A percentile compares a stretch with the other conserved stretches of the same genome.
These are phyloP conservation scores for Saturnispora serradocipensis DNA, from an alignment of 805 yeast species.

Conservation along the genomic window DNA sequence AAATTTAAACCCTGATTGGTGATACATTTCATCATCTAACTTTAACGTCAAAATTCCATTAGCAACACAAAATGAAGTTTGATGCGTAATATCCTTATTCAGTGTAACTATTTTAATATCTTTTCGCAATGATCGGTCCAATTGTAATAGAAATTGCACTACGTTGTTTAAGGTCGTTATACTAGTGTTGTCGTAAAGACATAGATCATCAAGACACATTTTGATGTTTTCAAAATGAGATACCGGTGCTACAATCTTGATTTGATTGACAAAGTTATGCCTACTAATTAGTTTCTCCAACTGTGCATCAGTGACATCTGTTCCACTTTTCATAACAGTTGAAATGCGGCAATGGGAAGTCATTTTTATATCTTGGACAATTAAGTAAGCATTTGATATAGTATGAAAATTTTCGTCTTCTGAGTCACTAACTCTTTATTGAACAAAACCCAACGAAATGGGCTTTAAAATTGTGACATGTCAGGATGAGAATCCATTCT, in stretches of 20 bases:
- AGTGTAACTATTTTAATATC: conserved; percentile 13
- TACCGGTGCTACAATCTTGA: conserved; percentile 13
- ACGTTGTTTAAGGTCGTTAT: not conserved
- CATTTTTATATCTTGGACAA: not conserved
- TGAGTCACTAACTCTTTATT: not conserved
- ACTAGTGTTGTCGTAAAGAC: not conserved
- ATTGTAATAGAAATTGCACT: not conserved
- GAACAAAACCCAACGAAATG: conserved; percentile 11
- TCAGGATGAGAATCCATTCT: conserved; percentile 58
- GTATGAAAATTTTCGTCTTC: not conserved
- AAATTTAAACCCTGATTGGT: conserved; percentile 28
- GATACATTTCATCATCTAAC: conserved; percentile 25
- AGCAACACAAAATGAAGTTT: conserved; percentile 25
- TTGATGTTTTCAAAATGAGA: not conserved
- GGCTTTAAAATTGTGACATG: conserved; percentile 32
- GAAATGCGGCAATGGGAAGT: not conserved
- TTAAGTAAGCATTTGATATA: not conserved
- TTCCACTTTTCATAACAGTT: not conserved
- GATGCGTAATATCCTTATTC: conserved; percentile 21
- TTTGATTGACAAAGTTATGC: conserved; percentile 24
- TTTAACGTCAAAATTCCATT: conserved; percentile 23
- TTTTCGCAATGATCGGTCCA: not conserved
- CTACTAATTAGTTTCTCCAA: conserved; percentile 3
- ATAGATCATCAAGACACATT: not conserved
- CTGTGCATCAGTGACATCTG: not conserved